Base-by-base conservation (phyloP, 2,329 filamentous ascomycete genomes). In the Colletotrichum zoysiae region DNA sequence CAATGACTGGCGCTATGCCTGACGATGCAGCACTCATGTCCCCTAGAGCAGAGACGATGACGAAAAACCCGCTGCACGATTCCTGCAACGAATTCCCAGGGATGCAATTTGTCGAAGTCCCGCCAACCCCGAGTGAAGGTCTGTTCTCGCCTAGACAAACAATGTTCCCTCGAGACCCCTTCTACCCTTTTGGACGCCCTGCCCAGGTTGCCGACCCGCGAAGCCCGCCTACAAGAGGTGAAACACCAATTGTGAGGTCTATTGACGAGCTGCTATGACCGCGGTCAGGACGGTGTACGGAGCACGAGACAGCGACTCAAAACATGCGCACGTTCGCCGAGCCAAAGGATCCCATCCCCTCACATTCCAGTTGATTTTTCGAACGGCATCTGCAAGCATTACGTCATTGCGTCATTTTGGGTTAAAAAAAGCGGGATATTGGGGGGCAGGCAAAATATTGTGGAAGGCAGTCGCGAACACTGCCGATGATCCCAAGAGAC, bases 191-290 rank as follows among this genome's bases (percentile, higher is more conserved):
- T 74, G 85, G 83, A 56, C 84, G 85, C 48, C 87, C 87, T 14
- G 76, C 82, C 3, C 85, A 87, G 73, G 81, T 84, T 14, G 85
- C 84, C 18, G 92, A 95, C 78, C 93, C 93, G 18, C 84, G 93
- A 76, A 95, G 92, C 78, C 93, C 93, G 20, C 91, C 92, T 0
- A 93, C 91, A 16, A 89, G 88, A 77, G 92, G 93, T 50, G 91
- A 92, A 79, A 90, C 89, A 70, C 92, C 93, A 3, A 95, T 95
- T 73, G 89, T 91, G 63, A 86, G 93, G 68, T 95, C 91, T 70
- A 95, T 95, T 77, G 91, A 93, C 79, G 92, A 95, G 77, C 85
- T 94, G 63, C 84, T 95, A 81, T 95, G 86, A 85, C 63, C 66
- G 40, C 59, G 23, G 69, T 46, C 69, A 61, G 58, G 30, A 51